A percentile compares a stretch with the other conserved stretches of the same genome.
These are phyloP conservation scores for Cucurbita argyrosperma DNA, from an alignment of 306 rosid genomes.

Conservation along the genomic window DNA sequence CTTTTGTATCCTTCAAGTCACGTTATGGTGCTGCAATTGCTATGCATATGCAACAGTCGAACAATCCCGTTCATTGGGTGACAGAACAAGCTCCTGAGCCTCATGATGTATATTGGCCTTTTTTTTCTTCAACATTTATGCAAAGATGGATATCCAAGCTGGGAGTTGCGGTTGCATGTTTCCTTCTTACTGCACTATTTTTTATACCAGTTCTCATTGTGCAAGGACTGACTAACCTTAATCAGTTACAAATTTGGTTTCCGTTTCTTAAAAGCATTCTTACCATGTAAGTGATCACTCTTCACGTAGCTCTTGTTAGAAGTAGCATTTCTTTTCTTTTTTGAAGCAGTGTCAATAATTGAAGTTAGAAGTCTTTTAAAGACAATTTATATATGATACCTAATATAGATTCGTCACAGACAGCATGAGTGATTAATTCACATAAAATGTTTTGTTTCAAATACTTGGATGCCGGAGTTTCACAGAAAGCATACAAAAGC, in stretches of 20 bases:
- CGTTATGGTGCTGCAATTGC: constrained; percentile 71
- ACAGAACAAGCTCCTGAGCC: constrained; percentile 91
- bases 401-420: background rate
- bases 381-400: background rate
- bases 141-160: constrained; percentile 84
- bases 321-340: background rate
- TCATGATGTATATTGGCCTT: constrained; percentile 85
- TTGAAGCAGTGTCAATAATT: background rate
- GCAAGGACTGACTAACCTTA: constrained; percentile 75
- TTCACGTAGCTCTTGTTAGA: constrained; percentile 1
- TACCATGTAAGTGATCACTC: constrained; percentile 47
- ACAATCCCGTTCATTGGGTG: constrained; percentile 68
- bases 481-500: background rate
- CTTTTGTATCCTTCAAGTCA: constrained; percentile 78
- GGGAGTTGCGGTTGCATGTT: constrained; percentile 40
- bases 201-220: constrained; percentile 69
- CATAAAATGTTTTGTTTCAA: background rate
- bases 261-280: constrained; percentile 74
- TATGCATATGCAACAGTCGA: constrained; percentile 59
- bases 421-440: background rate
- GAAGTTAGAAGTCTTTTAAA: background rate
- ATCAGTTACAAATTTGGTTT: constrained; percentile 58
- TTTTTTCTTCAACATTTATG: constrained; percentile 69
- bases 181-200: constrained; percentile 49
- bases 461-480: background rate